Conservation (phyloP, 116 monocot species). For the Iris pallida region DNA sequence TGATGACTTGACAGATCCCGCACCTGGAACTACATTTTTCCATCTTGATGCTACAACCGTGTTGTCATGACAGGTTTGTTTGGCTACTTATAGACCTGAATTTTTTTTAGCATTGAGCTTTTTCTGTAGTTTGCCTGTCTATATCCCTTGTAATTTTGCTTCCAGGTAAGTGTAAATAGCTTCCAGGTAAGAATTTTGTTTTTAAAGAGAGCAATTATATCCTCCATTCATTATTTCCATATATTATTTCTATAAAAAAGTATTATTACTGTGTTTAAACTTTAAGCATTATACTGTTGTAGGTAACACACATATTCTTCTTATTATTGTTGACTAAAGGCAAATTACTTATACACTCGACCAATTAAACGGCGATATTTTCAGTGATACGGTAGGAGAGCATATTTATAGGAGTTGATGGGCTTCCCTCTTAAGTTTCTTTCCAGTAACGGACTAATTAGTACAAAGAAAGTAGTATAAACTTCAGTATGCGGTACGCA, state of each 20-base stretch:
- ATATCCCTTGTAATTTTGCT: constrained; percentile 11
- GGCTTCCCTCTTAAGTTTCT: no score
- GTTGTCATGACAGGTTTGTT: constrained; percentile 74
- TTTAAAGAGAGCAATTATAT: background rate
- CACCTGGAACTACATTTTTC: constrained; percentile 95
- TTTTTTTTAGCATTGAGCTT: background rate
- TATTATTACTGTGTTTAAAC: background rate
- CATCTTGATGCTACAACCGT: constrained; percentile 99
- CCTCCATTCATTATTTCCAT: background rate
- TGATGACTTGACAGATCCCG: constrained; percentile 99
- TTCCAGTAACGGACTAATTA: no score
- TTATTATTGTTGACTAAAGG: no score
- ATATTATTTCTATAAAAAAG: background rate
- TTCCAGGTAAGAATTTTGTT: constrained; percentile 50
- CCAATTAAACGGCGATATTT: no score
- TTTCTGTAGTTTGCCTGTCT: background rate
- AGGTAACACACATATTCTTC: no score
- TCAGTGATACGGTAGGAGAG: no score
- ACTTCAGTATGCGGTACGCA: no score
- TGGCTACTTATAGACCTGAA: background rate
- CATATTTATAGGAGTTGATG: no score
- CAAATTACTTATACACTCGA: no score
- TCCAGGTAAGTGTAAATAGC: constrained; percentile 72
- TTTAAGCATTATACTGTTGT: background rate
- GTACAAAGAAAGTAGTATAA: no score